phyloP scores from a whole-genome alignment of 345 rosid genomes.

The Lumnitzera littorea region DNA sequence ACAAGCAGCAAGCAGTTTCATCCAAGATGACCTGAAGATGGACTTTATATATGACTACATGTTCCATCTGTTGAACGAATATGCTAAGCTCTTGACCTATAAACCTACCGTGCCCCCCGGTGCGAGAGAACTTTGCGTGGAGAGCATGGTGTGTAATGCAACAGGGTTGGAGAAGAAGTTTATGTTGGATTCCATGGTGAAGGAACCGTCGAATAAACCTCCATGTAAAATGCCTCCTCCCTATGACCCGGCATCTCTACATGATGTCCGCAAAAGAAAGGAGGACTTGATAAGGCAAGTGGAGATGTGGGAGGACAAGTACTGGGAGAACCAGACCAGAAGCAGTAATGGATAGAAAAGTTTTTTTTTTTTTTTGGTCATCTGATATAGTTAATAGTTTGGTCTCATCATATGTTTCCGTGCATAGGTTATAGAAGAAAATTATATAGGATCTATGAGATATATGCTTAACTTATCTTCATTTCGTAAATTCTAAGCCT shows the following conservation, averaged over 20 bases:
- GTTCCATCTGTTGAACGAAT: conserved; percentile 65
- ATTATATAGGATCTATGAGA: too few species aligned
- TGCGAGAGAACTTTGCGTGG: conserved; percentile 50
- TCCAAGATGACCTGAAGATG: conserved; percentile 48
- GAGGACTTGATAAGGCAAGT: conserved; percentile 21
- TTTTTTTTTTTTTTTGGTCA: background rate
- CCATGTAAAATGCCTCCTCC: conserved; percentile 66
- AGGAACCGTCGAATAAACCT: conserved; percentile 36
- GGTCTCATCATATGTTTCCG: too few species aligned
- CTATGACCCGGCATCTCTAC: conserved; percentile 43
- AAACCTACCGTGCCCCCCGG: conserved; percentile 40
- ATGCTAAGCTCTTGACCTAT: conserved; percentile 50
- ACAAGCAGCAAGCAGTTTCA: conserved; percentile 43
- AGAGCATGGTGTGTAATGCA: conserved; percentile 49
- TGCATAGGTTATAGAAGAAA: too few species aligned
- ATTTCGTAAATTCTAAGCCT: too few species aligned
- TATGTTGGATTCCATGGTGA: conserved; percentile 64
- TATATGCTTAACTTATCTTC: too few species aligned
- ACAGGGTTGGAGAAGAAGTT: conserved; percentile 41
- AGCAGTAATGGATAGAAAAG: background rate
- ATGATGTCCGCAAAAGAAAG: conserved; percentile 20
- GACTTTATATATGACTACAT: conserved; percentile 72
- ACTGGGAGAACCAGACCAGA: conserved; percentile 36
- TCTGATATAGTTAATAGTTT: too few species aligned
- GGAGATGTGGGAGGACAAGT: conserved; percentile 38